Conservation (phyloP, 805 yeast genomes). For the Lachancea quebecensis region DNA sequence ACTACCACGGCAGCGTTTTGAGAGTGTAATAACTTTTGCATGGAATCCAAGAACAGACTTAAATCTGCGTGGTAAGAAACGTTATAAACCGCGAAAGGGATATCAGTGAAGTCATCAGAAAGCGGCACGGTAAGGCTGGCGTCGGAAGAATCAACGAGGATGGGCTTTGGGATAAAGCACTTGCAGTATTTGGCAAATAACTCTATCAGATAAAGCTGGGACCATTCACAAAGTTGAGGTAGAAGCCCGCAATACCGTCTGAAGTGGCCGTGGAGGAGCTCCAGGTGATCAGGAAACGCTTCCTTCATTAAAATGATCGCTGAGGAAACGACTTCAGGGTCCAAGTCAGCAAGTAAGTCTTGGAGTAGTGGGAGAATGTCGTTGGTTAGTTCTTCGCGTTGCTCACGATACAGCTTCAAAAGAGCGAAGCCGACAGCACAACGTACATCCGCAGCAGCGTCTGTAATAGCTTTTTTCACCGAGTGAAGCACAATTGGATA, state of each 20-base stretch:
- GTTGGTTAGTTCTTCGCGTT: slow-evolving; percentile 37
- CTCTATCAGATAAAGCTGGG: slow-evolving; percentile 54
- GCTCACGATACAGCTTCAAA: slow-evolving; percentile 43
- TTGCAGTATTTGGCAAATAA: slow-evolving; percentile 62
- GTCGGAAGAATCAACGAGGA: slow-evolving; percentile 31
- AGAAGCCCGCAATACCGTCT: slow-evolving; percentile 47
- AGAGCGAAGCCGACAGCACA: slow-evolving; percentile 73
- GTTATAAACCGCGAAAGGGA: slow-evolving; percentile 36
- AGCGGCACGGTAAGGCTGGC: slow-evolving; percentile 29
- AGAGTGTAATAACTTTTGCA: slow-evolving; percentile 43
- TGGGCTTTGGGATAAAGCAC: slow-evolving; percentile 51
- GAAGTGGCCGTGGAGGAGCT: slow-evolving; percentile 64
- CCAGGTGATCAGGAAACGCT: slow-evolving; percentile 51
- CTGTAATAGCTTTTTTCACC: slow-evolving; percentile 59
- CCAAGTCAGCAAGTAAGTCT: slow-evolving; percentile 56
- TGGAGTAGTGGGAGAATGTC: slow-evolving; percentile 43
- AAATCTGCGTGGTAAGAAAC: slow-evolving; percentile 50
- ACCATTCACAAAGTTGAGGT: slow-evolving; percentile 61
- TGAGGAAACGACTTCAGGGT: slow-evolving; percentile 59
- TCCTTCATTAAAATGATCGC: slow-evolving; percentile 53
- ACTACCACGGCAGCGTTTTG: slow-evolving; percentile 55
- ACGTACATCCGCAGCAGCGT: slow-evolving; percentile 72
- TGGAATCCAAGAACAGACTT: slow-evolving; percentile 42
- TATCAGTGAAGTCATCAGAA: slow-evolving; percentile 39
- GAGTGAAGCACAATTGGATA: slow-evolving; percentile 72